Evolutionary conservation across 768 basidiomycete species (phyloP).

Genomic region (Pisolithus orientalis): DNA sequence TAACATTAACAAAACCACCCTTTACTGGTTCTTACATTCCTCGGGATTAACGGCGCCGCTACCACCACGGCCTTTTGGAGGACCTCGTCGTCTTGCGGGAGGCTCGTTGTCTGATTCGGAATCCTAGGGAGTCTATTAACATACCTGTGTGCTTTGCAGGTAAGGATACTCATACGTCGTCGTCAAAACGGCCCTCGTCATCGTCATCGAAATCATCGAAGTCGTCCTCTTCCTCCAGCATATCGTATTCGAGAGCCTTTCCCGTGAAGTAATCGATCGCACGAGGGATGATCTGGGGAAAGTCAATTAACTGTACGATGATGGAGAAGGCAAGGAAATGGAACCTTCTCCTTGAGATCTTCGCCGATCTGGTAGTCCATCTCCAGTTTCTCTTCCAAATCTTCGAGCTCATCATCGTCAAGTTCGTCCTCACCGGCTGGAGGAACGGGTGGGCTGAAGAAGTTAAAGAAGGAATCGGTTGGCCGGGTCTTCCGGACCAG

Average conservation of each 20-base stretch:
- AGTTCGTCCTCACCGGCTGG: conserved; percentile 68
- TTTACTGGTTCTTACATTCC: conserved; percentile 90
- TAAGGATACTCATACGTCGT: conserved; percentile 41
- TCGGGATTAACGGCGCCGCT: conserved; percentile 52
- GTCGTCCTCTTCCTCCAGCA: conserved; percentile 49
- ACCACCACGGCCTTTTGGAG: conserved; percentile 50
- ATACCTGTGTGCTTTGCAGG: conserved; percentile 10
- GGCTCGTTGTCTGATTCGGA: conserved; percentile 64
- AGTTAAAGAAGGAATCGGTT: conserved; percentile 98
- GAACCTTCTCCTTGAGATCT: conserved; percentile 93
- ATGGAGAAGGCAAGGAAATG: conserved; percentile 3
- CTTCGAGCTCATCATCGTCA: conserved; percentile 81
- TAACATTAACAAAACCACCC: conserved; percentile 9
- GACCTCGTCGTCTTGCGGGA: conserved; percentile 51
- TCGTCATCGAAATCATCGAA: conserved; percentile 53
- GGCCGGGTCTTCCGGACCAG: conserved; percentile 82
- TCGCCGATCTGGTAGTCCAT: conserved; percentile 98
- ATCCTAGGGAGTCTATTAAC: conserved; percentile 36
- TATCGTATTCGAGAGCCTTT: conserved; percentile 84
- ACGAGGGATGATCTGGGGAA: conserved; percentile 77
- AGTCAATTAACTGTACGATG: neutral
- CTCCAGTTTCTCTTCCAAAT: conserved; percentile 90
- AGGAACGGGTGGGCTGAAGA: conserved; percentile 80
- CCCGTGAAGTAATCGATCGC: conserved; percentile 98
- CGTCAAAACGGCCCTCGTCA: conserved; percentile 50